Conservation (phyloP, 2,329 filamentous ascomycete genomes). For the Trematosphaeria pertusa region DNA sequence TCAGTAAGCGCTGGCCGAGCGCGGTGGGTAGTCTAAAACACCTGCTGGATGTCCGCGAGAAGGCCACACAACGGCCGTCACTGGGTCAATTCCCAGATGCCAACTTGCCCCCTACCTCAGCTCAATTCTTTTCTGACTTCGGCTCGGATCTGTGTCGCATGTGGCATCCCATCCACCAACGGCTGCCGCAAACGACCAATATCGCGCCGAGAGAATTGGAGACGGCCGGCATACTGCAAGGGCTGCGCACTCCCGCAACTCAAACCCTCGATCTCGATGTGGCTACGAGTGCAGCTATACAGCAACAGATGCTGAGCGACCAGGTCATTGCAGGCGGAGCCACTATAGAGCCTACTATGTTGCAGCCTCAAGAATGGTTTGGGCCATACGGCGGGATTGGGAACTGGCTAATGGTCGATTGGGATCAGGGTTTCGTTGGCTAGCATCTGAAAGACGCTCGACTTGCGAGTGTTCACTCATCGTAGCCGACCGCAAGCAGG, state of each 20-base stretch:
- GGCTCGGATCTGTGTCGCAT: conserved; percentile 41
- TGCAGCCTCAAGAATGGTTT: conserved; percentile 41
- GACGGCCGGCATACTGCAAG: conserved; percentile 42
- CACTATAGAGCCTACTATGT: conserved; percentile 32
- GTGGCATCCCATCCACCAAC: conserved; percentile 34
- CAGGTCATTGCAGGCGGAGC: conserved; percentile 18
- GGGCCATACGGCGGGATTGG: conserved; percentile 36
- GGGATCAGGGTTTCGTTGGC: conserved; percentile 39
- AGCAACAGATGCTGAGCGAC: conserved; percentile 25
- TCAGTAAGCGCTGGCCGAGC: conserved; percentile 40
- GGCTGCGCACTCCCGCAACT: conserved; percentile 31
- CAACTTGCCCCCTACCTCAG: conserved; percentile 30
- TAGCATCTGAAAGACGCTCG: conserved; percentile 4
- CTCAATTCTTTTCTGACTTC: conserved; percentile 41
- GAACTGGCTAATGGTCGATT: conserved; percentile 44
- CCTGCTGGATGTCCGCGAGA: conserved; percentile 41
- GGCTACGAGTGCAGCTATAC: conserved; percentile 13
- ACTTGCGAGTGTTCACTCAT: not conserved
- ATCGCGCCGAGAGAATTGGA: conserved; percentile 35
- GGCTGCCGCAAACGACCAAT: conserved; percentile 23
- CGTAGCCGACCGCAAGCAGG: conserved; percentile 1
- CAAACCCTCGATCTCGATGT: conserved; percentile 30
- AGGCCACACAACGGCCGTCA: conserved; percentile 34
- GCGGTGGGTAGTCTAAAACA: conserved; percentile 41
- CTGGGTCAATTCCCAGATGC: conserved; percentile 36